Evolutionary conservation across 2,329 filamentous ascomycete genomes (phyloP).

Genomic region (Bipolaris sorokiniana): DNA sequence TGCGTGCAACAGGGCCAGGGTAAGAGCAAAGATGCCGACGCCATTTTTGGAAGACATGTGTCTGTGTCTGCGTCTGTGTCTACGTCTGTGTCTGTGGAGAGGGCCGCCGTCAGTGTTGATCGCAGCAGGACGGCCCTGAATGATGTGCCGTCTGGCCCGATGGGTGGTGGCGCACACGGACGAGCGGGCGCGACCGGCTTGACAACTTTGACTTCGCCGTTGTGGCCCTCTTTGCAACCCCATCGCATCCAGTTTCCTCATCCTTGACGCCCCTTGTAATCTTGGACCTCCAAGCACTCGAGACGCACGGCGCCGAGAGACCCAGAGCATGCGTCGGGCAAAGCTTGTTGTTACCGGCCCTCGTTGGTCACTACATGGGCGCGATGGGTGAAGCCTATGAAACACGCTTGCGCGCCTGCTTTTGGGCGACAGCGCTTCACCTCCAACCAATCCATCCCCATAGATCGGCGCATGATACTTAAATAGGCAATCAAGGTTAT

Average conservation of each 20-base stretch:
- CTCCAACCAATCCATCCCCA: constrained; percentile 13
- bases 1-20: too few species aligned
- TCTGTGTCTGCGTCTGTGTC: neutral
- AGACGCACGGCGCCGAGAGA: constrained; percentile 12
- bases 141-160: neutral
- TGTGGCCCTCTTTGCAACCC: neutral
- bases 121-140: neutral
- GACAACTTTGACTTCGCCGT: neutral
- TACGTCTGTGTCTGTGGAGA: neutral
- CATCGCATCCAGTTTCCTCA: constrained; percentile 1
- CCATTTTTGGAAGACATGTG: neutral
- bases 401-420: constrained; percentile 23
- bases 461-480: constrained; percentile 11
- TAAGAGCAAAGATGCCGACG: neutral
- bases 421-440: constrained; percentile 21
- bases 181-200: neutral
- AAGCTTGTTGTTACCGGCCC: constrained; percentile 27
- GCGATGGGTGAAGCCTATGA: constrained; percentile 26
- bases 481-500: constrained; percentile 11
- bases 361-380: constrained; percentile 18
- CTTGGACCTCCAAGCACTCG: constrained; percentile 18
- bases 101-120: neutral
- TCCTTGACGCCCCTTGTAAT: constrained; percentile 8
- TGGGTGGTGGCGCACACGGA: neutral
- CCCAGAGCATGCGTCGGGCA: constrained; percentile 9